Evolutionary conservation across 495 filamentous ascomycete species (phyloP), one percentile per base, ranked within the genome.

Genomic region (Stereocaulon alpinum): DNA sequence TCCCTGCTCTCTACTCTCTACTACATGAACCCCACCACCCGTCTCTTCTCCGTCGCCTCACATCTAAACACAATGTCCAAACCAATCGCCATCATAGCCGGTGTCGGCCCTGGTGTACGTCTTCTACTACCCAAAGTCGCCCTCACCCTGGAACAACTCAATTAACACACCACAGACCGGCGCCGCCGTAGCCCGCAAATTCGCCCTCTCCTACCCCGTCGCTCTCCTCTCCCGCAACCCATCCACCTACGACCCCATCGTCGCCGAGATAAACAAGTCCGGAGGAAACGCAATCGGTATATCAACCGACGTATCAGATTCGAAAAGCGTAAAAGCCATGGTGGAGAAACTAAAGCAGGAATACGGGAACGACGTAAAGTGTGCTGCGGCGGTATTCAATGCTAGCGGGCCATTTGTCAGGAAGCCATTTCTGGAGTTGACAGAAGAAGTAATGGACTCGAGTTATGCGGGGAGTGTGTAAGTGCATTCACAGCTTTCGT

Each of bases 341-440:
- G 85, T 94, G 61, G 76, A 79, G 30, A 70, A 80, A 60, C 87
- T 93, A 66, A 73, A 78, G 47, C 72, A 82, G 61, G 76, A 86
- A 62, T 80, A 71, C 40, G 66, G 69, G 0, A 66, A 61, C 27
- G 63, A 68, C 0, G 58, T 60, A 5, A 52, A 22, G 18, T 43
- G 30, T 32, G 89, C 86, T 10, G 91, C 88, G 0, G 90, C 90
- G 0, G 73, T 97, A 6, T 96, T 88, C 69, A 96, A 96, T 67
- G 83, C 84, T n/a, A 79, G 78, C 4, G 85, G 80, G 32, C 78
- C 81, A 2, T 86, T 88, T 60, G 74, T 82, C 6, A 74, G 80
- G 41, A 93, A 92, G 74, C 87, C 89, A 3, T 95, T 96, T 66
- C 72, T 95, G 18, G 90, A 95, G 61, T 58, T 87, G 49, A 82